Base-by-base conservation (phyloP, 331 rosid genomes). In the Malus hybrid region DNA sequence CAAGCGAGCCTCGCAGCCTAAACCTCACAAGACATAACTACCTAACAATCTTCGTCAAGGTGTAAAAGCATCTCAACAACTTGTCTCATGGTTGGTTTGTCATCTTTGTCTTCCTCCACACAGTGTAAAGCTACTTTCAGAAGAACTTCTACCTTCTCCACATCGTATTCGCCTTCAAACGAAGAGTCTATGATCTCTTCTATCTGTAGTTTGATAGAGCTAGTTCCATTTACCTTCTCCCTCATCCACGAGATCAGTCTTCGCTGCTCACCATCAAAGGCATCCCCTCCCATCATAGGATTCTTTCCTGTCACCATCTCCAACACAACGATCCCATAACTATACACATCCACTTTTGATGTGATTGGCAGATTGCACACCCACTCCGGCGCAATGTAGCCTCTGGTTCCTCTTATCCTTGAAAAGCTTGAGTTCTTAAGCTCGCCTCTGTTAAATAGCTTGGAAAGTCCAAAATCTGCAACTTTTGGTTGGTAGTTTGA, bases 371-470 rank as follows among this genome's bases (percentile, higher is more conserved):
- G 82, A 75, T 85, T 89, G 58, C 77, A 86, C 63, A 89, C 85
- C 94, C 89, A 87, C 72, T 87, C 95, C 0, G 90, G 92, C 36
- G 92, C 92, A 85, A 89, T 89, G 70, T 89, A 87, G 1, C 94
- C 92, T 57, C 90, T 77, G 0, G 95, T 89, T 28, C 95, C 90
- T 84, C 92, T 70, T 22, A 86, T 87, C 50, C 82, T 82, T 0
- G 95, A 89, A 36, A 89, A 89, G 1, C 14, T 77, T 1, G 86
- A 84, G 62, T 20, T 81, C 0, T 36, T 82, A 6, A 73, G 64
- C 64, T 60, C 88, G 3, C 77, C 80, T 82, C 95, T 81, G 3
- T 86, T 82, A 0, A 82, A 33, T 2, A 89, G 77, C 70, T 89
- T 89, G 2, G 95, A 87, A 50, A 89, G 62, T 0, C 92, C 95